Evolutionary conservation across 768 basidiomycete species (phyloP), one percentile per base, ranked within the genome.

Genomic region (Termitomyces sp.): DNA sequence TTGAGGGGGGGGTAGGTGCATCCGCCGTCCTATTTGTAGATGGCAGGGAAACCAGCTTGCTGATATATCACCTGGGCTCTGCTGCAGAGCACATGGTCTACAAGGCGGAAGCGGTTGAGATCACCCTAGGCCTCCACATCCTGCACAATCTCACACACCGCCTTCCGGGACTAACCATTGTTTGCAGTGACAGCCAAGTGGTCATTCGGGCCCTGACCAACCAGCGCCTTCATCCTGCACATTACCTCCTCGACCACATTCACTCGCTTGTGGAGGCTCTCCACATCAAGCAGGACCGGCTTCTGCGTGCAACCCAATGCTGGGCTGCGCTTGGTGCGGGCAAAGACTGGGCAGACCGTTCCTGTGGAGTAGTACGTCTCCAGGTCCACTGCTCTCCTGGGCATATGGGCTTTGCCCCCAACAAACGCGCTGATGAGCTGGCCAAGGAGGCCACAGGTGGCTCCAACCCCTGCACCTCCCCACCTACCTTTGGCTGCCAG

Each of bases 181-280:
- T 50, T n/a, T 48, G 54, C 22, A 56, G 33, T 22, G 40, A 56
- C 42, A 56, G 48, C 20, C 54, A 56, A 29, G 54, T 48, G 9
- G 13, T 32, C 22, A 40, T 57, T 15, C 29, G 29, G 10, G 56
- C 56, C 2, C 51, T 57, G 5, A 0, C 32, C 11, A 57, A 57
- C 45, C 56, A 57, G 18, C 29, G 31, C 22, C 51, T 45, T 4
- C 51, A 57, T 33, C 56, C 56, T 1, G 49, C 41, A 2, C 54
- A 51, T 41, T 48, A 57, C 45, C 56, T 52, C 39, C 46, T 57
- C 1, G 56, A 57, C 42, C 16, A 49, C 3, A 45, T 49, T 15
- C 56, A 57, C n/a, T n/a, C 40, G 1, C 5, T 6, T 29, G 27
- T 3, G 50, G 45, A 10, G 51, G 53, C 18, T 40, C 44, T 2